phyloP scores from a whole-genome alignment of 805 yeast species.

The Metschnikowia gelsemii region DNA sequence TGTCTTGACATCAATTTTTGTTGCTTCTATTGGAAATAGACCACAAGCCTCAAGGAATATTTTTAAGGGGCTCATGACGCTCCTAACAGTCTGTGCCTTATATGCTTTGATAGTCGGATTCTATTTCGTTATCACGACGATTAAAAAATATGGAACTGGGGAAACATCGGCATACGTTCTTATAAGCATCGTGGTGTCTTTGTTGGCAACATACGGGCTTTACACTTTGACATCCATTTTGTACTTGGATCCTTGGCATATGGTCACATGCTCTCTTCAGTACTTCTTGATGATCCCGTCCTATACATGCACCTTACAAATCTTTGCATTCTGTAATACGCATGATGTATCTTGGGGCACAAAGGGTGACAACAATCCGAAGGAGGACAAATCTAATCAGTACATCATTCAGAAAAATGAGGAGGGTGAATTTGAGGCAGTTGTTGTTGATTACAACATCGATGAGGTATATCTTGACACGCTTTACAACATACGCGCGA shows the following conservation, averaged over 20 bases:
- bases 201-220: conserved; percentile 88
- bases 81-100: conserved; percentile 74
- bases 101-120: conserved; percentile 83
- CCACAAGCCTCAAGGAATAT: conserved; percentile 92
- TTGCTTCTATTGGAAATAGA: conserved; percentile 93
- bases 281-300: conserved; percentile 89
- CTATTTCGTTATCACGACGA: conserved; percentile 65
- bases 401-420: conserved; percentile 81
- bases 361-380: conserved; percentile 81
- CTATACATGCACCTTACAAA: conserved; percentile 87
- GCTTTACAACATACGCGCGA: conserved; percentile 66
- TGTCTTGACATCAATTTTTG: conserved; percentile 81
- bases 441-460: conserved; percentile 79
- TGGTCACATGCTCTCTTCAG: conserved; percentile 80
- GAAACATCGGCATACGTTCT: conserved; percentile 50
- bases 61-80: conserved; percentile 68
- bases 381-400: conserved; percentile 65
- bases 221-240: conserved; percentile 78
- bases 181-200: conserved; percentile 76
- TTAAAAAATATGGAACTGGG: conserved; percentile 40
- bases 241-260: conserved; percentile 96
- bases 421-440: conserved; percentile 74
- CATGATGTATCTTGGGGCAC: conserved; percentile 99
- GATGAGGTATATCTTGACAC: conserved; percentile 81
- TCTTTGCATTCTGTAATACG: conserved; percentile 95